These are phyloP conservation scores for Sclerotinia trifoliorum DNA, from an alignment of 2,329 filamentous ascomycete genomes.

Conservation along the genomic window DNA sequence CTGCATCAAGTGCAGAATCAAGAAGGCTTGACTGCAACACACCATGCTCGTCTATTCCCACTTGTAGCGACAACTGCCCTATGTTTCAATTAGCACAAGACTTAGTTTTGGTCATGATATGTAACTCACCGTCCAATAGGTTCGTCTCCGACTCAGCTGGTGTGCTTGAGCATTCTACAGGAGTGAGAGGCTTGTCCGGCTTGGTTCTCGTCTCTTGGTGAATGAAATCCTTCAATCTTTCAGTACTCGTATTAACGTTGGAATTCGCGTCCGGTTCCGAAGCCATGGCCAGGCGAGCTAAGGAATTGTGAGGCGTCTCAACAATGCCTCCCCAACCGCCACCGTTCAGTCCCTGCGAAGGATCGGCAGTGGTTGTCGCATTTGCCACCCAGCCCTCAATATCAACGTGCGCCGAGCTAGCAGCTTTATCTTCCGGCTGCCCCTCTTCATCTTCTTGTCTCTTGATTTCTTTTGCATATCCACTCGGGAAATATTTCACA, in stretches of 20 bases:
- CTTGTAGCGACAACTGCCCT: neutral
- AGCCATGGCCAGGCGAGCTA: slow-evolving; percentile 8
- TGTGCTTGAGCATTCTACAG: neutral
- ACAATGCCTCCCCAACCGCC: neutral
- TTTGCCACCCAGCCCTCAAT: slow-evolving; percentile 17
- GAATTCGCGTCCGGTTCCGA: neutral
- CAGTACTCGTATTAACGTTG: neutral
- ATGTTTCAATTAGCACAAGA: neutral
- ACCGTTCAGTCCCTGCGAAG: neutral
- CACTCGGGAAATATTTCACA: slow-evolving; percentile 17
- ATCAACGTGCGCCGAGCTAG: neutral
- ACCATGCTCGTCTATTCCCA: neutral
- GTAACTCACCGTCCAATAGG: neutral
- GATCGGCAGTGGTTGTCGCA: slow-evolving; percentile 2
- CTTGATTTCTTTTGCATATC: slow-evolving; percentile 13
- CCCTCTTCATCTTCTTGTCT: neutral
- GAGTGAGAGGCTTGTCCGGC: neutral
- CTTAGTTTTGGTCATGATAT: neutral
- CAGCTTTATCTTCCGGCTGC: neutral
- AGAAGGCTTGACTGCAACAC: slow-evolving; percentile 5
- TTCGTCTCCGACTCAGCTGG: neutral
- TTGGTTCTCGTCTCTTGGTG: neutral
- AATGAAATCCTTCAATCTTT: neutral
- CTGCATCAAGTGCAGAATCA: slow-evolving; percentile 13
- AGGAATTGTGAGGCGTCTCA: neutral